Base-by-base conservation (phyloP, 352 stramenopile species). In the Aphanomyces invadans region DNA sequence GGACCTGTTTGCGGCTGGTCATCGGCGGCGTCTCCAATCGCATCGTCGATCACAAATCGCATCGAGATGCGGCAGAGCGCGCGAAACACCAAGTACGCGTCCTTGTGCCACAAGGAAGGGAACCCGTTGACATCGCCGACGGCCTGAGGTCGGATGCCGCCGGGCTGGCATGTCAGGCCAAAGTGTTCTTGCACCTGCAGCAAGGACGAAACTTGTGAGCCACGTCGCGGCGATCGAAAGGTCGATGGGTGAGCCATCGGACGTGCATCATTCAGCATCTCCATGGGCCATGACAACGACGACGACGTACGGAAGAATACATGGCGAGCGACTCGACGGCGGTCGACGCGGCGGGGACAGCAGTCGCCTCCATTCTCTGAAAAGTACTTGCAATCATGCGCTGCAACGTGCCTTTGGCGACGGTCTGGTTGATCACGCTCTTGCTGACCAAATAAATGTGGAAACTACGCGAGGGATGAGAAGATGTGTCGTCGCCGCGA, bases 1-100 rank as follows among this genome's bases (percentile, higher is more conserved):
- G 28, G 25, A 59, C 60, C 60, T 57, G n/a, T 15, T 67, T 67
- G 33, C 21, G 49, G 49, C 60, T 48, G 4, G 54, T 49, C 39
- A 28, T 67, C 32, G 39, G 25, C 31, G 17, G 25, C 9, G 33
- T 56, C 42, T 1, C 59, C 49, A 15, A 57, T 29, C 81, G 74
- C 60, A 88, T 96, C 86, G 93, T 99, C 74, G 72, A 95, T 78
- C 52, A 98, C 65, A 83, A 88, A 90, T 83, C 98, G 73, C 81
- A 90, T 91, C 2, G 84, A 90, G 38, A 92, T 91, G 19, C 84
- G 80, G 73, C 97, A 99, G 10, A 99, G 83, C 10, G 96, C 97
- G 1, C 97, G 88, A 71, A 99, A 99, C 15, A 99, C 76, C 66
- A 99, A 75, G 68, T 98, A 99, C 10, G 92, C 90, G 76, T 99